Conservation (phyloP, 768 basidiomycete genomes). For the Hypsizygus marmoreus region DNA sequence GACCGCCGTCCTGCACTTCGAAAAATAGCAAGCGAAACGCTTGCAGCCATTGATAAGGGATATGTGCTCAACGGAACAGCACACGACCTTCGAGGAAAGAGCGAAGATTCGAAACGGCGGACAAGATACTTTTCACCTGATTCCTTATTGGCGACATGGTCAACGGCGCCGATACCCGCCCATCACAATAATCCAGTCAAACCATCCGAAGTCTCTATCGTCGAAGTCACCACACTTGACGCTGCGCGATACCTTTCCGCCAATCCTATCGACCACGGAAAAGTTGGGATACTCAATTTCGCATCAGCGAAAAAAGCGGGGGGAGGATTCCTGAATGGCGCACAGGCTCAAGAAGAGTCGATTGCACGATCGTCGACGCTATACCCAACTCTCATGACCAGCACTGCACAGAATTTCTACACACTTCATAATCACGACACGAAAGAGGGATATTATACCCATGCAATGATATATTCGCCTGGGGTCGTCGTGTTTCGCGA, state of each 20-base stretch:
- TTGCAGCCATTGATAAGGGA: slow-evolving; percentile 50
- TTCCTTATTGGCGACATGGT: slow-evolving; percentile 50
- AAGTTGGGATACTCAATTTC: slow-evolving; percentile 73
- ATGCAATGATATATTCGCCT: slow-evolving; percentile 78
- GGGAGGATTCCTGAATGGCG: slow-evolving; percentile 73
- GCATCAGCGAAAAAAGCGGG: slow-evolving; percentile 76
- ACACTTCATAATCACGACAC: slow-evolving; percentile 50
- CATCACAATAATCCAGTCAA: slow-evolving; percentile 16
- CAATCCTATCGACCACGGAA: slow-evolving; percentile 19
- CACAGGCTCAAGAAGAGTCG: slow-evolving; percentile 80
- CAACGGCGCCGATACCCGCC: slow-evolving; percentile 48
- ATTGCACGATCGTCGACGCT: slow-evolving; percentile 77
- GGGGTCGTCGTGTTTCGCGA: slow-evolving; percentile 61
- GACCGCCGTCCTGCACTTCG: slow-evolving; percentile 30
- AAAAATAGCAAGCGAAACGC: slow-evolving; percentile 52
- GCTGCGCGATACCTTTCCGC: slow-evolving; percentile 49
- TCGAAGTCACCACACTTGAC: slow-evolving; percentile 66
- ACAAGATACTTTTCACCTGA: slow-evolving; percentile 59
- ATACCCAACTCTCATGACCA: slow-evolving; percentile 60
- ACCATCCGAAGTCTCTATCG: slow-evolving; percentile 43
- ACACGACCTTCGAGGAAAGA: slow-evolving; percentile 28
- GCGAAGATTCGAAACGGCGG: slow-evolving; percentile 33
- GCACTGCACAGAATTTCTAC: slow-evolving; percentile 62
- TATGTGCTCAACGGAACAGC: slow-evolving; percentile 29
- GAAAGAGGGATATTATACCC: slow-evolving; percentile 66